phyloP scores from a whole-genome alignment of 2,329 filamentous ascomycete species.

The Neofusicoccum sp. region DNA sequence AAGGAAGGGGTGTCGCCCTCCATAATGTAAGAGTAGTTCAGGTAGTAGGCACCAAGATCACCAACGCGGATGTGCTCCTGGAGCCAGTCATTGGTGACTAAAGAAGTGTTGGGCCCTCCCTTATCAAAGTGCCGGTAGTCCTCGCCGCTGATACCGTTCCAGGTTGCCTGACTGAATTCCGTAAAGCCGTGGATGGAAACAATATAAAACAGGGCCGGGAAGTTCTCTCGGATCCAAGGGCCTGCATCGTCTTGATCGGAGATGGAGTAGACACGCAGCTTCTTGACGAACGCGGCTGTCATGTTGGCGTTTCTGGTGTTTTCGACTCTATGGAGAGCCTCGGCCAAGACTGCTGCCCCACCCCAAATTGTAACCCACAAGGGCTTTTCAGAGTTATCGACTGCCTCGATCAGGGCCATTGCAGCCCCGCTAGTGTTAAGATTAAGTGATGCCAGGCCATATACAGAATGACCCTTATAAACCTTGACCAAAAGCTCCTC shows the following conservation, averaged over 20 bases:
- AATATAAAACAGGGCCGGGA: slow-evolving; percentile 54
- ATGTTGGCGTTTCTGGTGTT: slow-evolving; percentile 31
- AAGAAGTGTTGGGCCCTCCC: slow-evolving; percentile 44
- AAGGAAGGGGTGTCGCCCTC: slow-evolving; percentile 52
- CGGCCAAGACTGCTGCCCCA: slow-evolving; percentile 54
- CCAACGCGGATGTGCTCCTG: slow-evolving; percentile 51
- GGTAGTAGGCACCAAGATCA: slow-evolving; percentile 47
- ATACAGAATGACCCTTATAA: slow-evolving; percentile 39
- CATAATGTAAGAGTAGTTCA: slow-evolving; percentile 47
- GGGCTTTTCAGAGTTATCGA: slow-evolving; percentile 37
- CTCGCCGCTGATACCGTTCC: slow-evolving; percentile 39
- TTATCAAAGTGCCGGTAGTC: slow-evolving; percentile 42
- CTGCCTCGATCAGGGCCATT: slow-evolving; percentile 29
- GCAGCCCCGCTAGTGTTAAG: slow-evolving; percentile 24
- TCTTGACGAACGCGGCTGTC: slow-evolving; percentile 40
- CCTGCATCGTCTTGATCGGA: too few relatives aligned
- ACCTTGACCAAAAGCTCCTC: slow-evolving; percentile 23
- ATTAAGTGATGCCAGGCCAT: slow-evolving; percentile 41
- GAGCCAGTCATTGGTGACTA: slow-evolving; percentile 51
- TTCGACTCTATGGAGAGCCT: slow-evolving; percentile 47
- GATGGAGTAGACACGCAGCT: slow-evolving; percentile 45
- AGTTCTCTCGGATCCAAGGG: slow-evolving; percentile 50
- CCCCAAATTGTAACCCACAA: slow-evolving; percentile 57
- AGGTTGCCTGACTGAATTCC: slow-evolving; percentile 51
- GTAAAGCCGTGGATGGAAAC: slow-evolving; percentile 52